Evolutionary conservation across 495 filamentous ascomycete genomes (phyloP).

Genomic region (Aspergillus cavernicola): DNA sequence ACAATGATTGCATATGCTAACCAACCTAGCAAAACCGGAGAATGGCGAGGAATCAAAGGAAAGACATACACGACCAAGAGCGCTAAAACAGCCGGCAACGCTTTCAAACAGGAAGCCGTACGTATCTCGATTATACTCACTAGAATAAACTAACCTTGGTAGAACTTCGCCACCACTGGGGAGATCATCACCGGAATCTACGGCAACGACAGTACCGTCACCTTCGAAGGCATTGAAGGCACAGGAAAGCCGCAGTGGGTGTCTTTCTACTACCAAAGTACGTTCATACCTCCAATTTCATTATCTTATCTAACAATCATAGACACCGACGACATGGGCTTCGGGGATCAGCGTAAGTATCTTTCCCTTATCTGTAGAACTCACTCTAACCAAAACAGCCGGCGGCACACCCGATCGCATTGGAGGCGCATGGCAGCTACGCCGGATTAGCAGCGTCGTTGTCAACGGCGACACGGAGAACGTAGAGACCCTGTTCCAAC

Average conservation of each 20-base stretch:
- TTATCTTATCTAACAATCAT: too few species aligned
- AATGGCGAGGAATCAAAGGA: slow-evolving; percentile 39
- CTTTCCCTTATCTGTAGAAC: not conserved
- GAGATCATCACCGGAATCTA: slow-evolving; percentile 46
- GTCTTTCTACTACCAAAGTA: slow-evolving; percentile 48
- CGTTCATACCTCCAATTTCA: too few species aligned
- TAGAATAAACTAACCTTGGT: not conserved
- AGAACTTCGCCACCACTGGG: slow-evolving; percentile 43
- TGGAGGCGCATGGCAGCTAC: slow-evolving; percentile 24
- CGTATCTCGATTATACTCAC: slow-evolving; percentile 12
- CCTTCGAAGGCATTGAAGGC: slow-evolving; percentile 44
- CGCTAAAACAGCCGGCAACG: slow-evolving; percentile 35
- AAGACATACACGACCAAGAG: slow-evolving; percentile 36
- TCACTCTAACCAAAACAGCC: slow-evolving; percentile 6
- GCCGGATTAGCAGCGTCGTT: slow-evolving; percentile 25
- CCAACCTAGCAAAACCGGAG: slow-evolving; percentile 35
- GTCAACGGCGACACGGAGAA: slow-evolving; percentile 22
- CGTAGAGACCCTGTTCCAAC: slow-evolving; percentile 22
- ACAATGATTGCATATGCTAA: not conserved
- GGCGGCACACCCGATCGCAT: slow-evolving; percentile 25
- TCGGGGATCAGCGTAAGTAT: slow-evolving; percentile 28
- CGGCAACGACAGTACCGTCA: slow-evolving; percentile 50
- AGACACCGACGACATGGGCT: slow-evolving; percentile 29
- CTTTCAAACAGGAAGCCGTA: slow-evolving; percentile 44
- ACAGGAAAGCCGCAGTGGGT: slow-evolving; percentile 51